These are phyloP conservation scores for Blastocystis sp. DNA, from an alignment of 352 stramenopile genomes.

Conservation along the genomic window DNA sequence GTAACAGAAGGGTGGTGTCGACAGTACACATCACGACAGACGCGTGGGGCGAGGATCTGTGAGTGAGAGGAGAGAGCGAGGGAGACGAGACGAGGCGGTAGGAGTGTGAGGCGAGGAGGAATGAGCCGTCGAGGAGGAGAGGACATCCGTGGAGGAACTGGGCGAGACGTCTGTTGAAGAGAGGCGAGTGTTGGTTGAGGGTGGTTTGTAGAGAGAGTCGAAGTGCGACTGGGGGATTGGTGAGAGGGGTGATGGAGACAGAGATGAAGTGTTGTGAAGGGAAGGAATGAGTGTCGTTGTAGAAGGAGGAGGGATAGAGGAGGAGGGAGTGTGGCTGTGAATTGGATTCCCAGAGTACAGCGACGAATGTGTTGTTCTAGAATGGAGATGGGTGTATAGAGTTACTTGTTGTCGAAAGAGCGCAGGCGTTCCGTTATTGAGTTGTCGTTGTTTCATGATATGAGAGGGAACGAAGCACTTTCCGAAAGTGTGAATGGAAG, in stretches of 20 bases:
- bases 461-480: conserved; percentile 25
- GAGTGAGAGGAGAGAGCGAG: not conserved
- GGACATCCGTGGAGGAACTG: conserved; percentile 61
- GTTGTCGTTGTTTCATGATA: conserved; percentile 51
- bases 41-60: conserved; percentile 2
- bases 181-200: not conserved
- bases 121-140: not conserved
- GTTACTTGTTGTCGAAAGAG: not conserved
- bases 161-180: conserved; percentile 19
- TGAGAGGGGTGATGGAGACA: not conserved
- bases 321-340: conserved; percentile 12
- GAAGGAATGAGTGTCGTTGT: not conserved
- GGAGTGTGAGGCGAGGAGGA: not conserved
- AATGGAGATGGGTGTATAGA: not conserved
- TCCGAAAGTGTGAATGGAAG: conserved; percentile 30
- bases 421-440: not conserved
- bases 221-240: not conserved
- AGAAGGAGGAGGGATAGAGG: conserved; percentile 9
- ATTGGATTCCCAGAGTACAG: conserved; percentile 38
- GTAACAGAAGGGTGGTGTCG: conserved; percentile 31
- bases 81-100: conserved; percentile 25
- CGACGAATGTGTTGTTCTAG: conserved; percentile 39
- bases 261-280: not conserved
- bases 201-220: conserved; percentile 22
- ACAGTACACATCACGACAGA: conserved; percentile 7